Evolutionary conservation across 2,329 filamentous ascomycete species (phyloP).

Genomic region (Ophiocordyceps camponoti-floridani): DNA sequence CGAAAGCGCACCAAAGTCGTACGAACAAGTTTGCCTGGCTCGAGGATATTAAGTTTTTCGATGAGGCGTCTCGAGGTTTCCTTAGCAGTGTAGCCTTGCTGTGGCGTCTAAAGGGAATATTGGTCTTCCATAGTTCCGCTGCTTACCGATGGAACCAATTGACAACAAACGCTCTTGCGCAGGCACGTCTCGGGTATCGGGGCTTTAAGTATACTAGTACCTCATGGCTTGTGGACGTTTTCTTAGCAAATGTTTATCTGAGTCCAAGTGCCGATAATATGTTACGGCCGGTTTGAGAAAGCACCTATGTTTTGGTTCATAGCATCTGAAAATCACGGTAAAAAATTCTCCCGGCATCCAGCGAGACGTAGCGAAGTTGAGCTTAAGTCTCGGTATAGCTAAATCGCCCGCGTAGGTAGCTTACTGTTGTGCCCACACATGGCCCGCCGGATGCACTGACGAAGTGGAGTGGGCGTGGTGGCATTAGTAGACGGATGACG

Average conservation of each 20-base stretch:
- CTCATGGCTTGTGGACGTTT: slow-evolving; percentile 20
- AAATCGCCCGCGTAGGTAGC: too few relatives aligned
- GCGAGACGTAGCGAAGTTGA: too few relatives aligned
- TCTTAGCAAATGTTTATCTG: slow-evolving; percentile 19
- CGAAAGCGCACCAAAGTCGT: slow-evolving; percentile 13
- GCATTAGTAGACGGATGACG: too few relatives aligned
- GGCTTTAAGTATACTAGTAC: slow-evolving; percentile 15
- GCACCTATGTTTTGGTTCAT: too few relatives aligned
- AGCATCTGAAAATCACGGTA: too few relatives aligned
- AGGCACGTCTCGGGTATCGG: slow-evolving; percentile 21
- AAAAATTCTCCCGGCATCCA: too few relatives aligned
- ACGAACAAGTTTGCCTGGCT: slow-evolving; percentile 14
- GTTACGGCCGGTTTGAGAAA: too few relatives aligned
- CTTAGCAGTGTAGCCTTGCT: slow-evolving; percentile 16
- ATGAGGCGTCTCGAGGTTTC: slow-evolving; percentile 18
- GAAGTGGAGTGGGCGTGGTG: too few relatives aligned
- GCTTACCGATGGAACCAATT: slow-evolving; percentile 1
- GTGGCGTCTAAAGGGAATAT: slow-evolving; percentile 17
- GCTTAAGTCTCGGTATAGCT: too few relatives aligned
- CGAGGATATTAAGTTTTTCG: slow-evolving; percentile 20
- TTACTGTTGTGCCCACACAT: too few relatives aligned
- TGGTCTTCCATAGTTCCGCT: slow-evolving; percentile 2
- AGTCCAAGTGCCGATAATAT: too few relatives aligned
- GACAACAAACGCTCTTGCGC: not conserved
- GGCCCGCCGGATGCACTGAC: too few relatives aligned